These are phyloP conservation scores for Glycyrrhiza uralensis DNA, from an alignment of 306 rosid genomes.

Conservation along the genomic window DNA sequence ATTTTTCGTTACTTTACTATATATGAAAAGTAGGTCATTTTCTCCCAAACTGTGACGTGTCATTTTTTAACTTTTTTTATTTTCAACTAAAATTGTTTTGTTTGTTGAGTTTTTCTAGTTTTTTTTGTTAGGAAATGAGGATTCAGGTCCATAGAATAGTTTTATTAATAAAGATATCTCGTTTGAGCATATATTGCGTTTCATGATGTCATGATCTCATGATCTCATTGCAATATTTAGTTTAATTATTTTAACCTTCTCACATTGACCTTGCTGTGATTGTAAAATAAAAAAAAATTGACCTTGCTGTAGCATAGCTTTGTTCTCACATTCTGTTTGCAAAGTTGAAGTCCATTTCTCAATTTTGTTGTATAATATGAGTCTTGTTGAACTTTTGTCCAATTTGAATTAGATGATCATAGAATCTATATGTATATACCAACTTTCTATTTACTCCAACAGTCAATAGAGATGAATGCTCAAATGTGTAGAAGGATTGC, in stretches of 20 bases:
- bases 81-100: too few relatives aligned
- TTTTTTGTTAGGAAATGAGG: too few relatives aligned
- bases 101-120: too few relatives aligned
- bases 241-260: not conserved
- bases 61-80: too few relatives aligned
- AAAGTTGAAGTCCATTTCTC: not conserved
- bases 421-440: not conserved
- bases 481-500: not conserved
- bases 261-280: not conserved
- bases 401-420: not conserved
- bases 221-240: conserved; percentile 4
- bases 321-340: conserved; percentile 13
- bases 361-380: not conserved
- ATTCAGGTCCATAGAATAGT: too few relatives aligned
- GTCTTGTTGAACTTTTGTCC: not conserved
- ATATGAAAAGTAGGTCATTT: too few relatives aligned
- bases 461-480: not conserved
- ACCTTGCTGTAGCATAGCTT: not conserved
- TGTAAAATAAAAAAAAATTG: too few relatives aligned
- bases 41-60: too few relatives aligned
- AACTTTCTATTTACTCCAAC: not conserved
- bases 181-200: conserved; percentile 2
- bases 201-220: conserved; percentile 4
- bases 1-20: too few relatives aligned
- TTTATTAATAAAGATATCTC: not conserved